phyloP scores from a whole-genome alignment of 768 basidiomycete genomes.

The Mycena metata region DNA sequence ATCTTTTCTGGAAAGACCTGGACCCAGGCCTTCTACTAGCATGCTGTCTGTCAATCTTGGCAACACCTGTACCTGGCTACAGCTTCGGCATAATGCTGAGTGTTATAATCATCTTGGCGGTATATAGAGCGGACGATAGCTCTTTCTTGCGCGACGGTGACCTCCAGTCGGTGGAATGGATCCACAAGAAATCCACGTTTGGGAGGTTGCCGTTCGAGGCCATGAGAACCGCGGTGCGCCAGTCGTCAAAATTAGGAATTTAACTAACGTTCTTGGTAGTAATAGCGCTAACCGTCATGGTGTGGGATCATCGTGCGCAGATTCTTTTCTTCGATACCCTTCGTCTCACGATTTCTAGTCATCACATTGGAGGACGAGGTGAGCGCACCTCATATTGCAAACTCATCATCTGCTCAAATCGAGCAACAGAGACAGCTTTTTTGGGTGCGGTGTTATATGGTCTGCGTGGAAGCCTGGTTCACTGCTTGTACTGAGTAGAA shows the following conservation, averaged over 20 bases:
- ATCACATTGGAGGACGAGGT: slow-evolving; percentile 25
- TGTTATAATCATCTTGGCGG: no score
- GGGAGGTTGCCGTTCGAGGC: slow-evolving; percentile 9
- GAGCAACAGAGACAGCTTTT: slow-evolving; percentile 9
- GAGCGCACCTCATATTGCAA: neutral
- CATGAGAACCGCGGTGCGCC: slow-evolving; percentile 15
- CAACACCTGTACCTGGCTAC: no score
- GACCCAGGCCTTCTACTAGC: no score
- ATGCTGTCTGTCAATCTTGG: no score
- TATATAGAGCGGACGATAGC: no score
- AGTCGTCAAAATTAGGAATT: no score
- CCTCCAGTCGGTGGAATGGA: neutral
- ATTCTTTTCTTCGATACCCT: neutral
- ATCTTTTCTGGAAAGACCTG: no score
- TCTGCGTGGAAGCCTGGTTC: neutral
- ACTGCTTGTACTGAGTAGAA: slow-evolving; percentile 8
- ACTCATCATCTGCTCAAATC: neutral
- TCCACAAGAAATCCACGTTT: slow-evolving; percentile 13
- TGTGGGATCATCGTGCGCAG: slow-evolving; percentile 22
- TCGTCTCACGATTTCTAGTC: neutral
- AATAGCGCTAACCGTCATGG: neutral
- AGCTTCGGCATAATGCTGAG: no score
- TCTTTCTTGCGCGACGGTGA: neutral
- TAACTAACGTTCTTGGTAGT: neutral
- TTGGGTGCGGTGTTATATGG: slow-evolving; percentile 8